Conservation (phyloP, 352 stramenopile genomes). For the Globisporangium sylvaticum region DNA sequence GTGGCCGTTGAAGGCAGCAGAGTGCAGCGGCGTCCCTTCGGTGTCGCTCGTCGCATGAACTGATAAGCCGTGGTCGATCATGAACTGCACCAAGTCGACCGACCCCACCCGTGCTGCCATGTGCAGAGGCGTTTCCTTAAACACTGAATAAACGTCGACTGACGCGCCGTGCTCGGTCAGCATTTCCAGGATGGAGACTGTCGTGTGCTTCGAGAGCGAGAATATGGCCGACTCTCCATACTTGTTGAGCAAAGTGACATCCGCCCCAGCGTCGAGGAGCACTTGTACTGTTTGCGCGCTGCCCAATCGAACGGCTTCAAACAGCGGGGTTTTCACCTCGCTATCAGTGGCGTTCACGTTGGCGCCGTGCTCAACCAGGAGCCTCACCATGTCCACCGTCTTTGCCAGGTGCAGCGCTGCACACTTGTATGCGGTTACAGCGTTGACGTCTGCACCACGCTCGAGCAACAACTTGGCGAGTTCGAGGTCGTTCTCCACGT, state of each 20-base stretch:
- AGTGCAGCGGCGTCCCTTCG: neutral
- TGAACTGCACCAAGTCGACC: neutral
- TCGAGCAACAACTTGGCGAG: neutral
- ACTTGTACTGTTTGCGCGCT: neutral
- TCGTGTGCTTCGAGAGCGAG: neutral
- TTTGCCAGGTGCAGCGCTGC: neutral
- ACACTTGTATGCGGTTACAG: neutral
- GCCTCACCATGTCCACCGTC: neutral
- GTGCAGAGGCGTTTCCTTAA: neutral
- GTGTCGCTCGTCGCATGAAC: neutral
- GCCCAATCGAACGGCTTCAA: neutral
- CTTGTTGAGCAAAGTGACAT: neutral
- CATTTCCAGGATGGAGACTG: neutral
- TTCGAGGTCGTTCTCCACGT: no score
- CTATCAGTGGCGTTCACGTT: neutral
- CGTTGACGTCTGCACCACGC: neutral
- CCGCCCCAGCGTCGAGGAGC: neutral
- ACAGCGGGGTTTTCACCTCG: neutral
- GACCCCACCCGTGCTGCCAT: neutral
- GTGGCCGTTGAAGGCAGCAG: neutral
- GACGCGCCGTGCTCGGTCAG: neutral
- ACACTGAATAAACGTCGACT: no score
- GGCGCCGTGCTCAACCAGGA: neutral
- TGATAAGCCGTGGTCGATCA: neutral
- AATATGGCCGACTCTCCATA: neutral